phyloP scores from a whole-genome alignment of 768 basidiomycete genomes.

The Suillus fuscotomentosus region DNA sequence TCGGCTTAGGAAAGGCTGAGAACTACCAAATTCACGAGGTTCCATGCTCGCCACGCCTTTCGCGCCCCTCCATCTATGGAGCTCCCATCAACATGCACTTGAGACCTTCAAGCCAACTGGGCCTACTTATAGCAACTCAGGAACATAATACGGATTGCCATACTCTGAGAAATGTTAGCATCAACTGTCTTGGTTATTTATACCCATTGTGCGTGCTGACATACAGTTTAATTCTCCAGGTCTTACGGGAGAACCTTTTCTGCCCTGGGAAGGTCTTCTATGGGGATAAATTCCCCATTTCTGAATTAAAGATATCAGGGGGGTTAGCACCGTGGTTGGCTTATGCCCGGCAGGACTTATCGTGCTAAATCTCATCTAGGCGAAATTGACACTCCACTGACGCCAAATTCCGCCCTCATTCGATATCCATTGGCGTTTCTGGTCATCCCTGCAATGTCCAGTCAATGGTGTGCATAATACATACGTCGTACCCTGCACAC shows the following conservation, averaged over 20 bases:
- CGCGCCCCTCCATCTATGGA: conserved; percentile 9
- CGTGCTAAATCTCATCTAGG: conserved; percentile 29
- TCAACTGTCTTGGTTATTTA: neutral
- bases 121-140: neutral
- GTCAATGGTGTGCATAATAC: neutral
- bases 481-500: neutral
- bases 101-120: no score
- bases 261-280: neutral
- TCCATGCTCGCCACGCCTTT: conserved; percentile 12
- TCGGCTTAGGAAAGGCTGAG: conserved; percentile 8
- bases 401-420: conserved; percentile 3
- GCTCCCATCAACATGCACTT: neutral
- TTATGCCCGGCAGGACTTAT: neutral
- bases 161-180: neutral
- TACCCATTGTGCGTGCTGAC: neutral
- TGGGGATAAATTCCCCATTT: neutral
- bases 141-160: neutral
- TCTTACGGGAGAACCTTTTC: neutral
- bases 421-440: neutral
- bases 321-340: neutral
- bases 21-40: conserved; percentile 3
- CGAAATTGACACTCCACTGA: conserved; percentile 14
- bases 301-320: neutral
- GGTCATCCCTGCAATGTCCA: neutral
- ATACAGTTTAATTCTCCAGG: neutral